Base-by-base conservation (phyloP, 495 filamentous ascomycete genomes). In the Melanomma pulvis-pyrius region DNA sequence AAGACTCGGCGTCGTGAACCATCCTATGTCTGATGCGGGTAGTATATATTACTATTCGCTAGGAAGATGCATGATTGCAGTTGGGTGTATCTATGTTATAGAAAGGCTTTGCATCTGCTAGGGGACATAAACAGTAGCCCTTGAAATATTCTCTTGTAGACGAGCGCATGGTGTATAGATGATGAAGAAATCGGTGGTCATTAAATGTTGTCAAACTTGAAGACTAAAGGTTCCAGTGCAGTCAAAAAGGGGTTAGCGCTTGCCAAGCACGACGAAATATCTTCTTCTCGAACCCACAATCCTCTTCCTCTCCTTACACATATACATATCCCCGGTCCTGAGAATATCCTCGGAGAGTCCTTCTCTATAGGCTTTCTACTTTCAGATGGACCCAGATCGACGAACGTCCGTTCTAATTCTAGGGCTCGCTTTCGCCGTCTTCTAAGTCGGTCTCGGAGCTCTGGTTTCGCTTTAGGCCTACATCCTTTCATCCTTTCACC, bases 391-490 rank as follows among this genome's bases (percentile, higher is more conserved):
- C 67, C 67, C 22, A 70, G 61, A 69, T 32, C 22, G 61, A 65
- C 15, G 41, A 60, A 59, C 25, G 61, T 55, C 67, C 61, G 63
- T 70, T 70, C 67, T 70, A 70, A 70, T 70, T 62, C 67, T 70
- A 56, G 62, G 41, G 62, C 56, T 65, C 67, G 29, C 22, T 7
- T 61, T 65, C 58, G 59, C 59, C 51, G 61, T 57, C 67, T 48
- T 60, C 61, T 32, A 17, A 25, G 60, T 36, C 44, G 53, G 67
- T 57, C 54, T 70, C 29, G 56, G 67, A 62, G 67, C 60, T 57
- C 50, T 48, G 67, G 67, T 62, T 70, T 70, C 67, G 67, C 67
- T 70, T 70, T 65, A 70, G 61, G 67, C 61, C 61, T 51, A 70
- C 67, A 70, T 69, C 25, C 41, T 6, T 19, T 26, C 59, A 22